Percentiles rank a stretch among this genome's conserved stretches.
These are phyloP conservation scores for Saitozyma podzolica DNA, from an alignment of 768 basidiomycete species.

Conservation along the genomic window DNA sequence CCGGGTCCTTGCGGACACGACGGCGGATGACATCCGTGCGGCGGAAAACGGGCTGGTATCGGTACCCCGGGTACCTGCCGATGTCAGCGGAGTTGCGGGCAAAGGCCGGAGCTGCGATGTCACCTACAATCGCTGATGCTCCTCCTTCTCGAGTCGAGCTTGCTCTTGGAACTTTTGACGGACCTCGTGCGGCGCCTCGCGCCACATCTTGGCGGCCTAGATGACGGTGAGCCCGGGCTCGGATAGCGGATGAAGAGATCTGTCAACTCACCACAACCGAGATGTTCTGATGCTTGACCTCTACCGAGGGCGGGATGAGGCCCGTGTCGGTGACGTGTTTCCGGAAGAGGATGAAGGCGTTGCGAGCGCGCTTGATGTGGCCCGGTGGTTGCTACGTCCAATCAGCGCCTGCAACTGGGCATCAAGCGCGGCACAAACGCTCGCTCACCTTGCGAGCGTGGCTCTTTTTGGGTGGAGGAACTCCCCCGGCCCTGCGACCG, in stretches of 20 bases:
- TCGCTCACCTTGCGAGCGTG: slow-evolving; percentile 48
- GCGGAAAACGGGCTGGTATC: slow-evolving; percentile 50
- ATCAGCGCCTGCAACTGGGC: neutral
- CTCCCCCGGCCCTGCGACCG: slow-evolving; percentile 12
- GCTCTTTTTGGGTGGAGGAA: slow-evolving; percentile 41
- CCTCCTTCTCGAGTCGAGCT: slow-evolving; percentile 50
- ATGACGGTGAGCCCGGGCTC: neutral
- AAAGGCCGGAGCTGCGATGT: no score
- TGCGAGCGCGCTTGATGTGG: slow-evolving; percentile 52
- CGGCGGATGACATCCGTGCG: slow-evolving; percentile 50
- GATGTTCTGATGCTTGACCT: slow-evolving; percentile 53
- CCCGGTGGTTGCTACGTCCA: slow-evolving; percentile 47
- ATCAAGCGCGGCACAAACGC: neutral
- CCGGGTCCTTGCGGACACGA: slow-evolving; percentile 49
- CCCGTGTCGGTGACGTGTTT: slow-evolving; percentile 53
- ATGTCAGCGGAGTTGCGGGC: neutral
- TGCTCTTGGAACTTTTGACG: slow-evolving; percentile 49
- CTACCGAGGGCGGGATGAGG: slow-evolving; percentile 49
- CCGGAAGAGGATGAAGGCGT: slow-evolving; percentile 54
- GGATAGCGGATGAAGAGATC: slow-evolving; percentile 1
- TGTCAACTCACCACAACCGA: slow-evolving; percentile 45
- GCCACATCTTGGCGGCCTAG: slow-evolving; percentile 52
- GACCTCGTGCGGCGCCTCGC: slow-evolving; percentile 48
- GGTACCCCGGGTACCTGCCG: slow-evolving; percentile 50
- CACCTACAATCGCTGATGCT: slow-evolving; percentile 47